These are phyloP conservation scores for Paradendryphiella salina DNA, from an alignment of 2,329 filamentous ascomycete genomes.

Conservation along the genomic window DNA sequence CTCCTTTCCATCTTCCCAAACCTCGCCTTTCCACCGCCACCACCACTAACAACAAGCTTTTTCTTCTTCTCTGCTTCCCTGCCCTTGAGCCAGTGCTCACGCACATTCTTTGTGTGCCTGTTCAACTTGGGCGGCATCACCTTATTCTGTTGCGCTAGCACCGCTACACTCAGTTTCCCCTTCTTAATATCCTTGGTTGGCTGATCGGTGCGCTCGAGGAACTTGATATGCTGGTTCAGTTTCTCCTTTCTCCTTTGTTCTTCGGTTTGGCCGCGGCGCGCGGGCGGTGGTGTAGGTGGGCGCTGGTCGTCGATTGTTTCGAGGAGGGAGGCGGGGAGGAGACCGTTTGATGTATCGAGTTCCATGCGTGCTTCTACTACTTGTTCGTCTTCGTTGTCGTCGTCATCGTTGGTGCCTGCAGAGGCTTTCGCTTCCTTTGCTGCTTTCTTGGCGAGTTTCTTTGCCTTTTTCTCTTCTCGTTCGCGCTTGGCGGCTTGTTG, in stretches of 20 bases:
- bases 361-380: constrained; percentile 6
- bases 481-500: constrained; percentile 42
- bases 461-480: constrained; percentile 37
- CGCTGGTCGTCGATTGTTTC: constrained; percentile 51
- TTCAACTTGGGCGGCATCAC: constrained; percentile 52
- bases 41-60: no score
- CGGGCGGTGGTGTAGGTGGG: constrained; percentile 51
- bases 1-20: constrained; percentile 38
- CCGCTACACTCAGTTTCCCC: constrained; percentile 55
- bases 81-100: constrained; percentile 52
- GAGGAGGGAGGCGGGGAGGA: constrained; percentile 57
- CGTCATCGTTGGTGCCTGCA: neutral
- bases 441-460: constrained; percentile 28
- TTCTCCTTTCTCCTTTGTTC: constrained; percentile 50
- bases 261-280: constrained; percentile 21
- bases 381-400: constrained; percentile 9
- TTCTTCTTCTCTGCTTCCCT: constrained; percentile 41
- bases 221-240: constrained; percentile 53
- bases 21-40: constrained; percentile 19
- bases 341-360: constrained; percentile 50
- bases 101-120: constrained; percentile 34
- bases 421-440: constrained; percentile 19
- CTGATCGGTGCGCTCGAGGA: constrained; percentile 54
- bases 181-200: constrained; percentile 55
- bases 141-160: constrained; percentile 51